Conservation (phyloP, 768 basidiomycete species). For the Porpolomopsis calyptriformis region DNA sequence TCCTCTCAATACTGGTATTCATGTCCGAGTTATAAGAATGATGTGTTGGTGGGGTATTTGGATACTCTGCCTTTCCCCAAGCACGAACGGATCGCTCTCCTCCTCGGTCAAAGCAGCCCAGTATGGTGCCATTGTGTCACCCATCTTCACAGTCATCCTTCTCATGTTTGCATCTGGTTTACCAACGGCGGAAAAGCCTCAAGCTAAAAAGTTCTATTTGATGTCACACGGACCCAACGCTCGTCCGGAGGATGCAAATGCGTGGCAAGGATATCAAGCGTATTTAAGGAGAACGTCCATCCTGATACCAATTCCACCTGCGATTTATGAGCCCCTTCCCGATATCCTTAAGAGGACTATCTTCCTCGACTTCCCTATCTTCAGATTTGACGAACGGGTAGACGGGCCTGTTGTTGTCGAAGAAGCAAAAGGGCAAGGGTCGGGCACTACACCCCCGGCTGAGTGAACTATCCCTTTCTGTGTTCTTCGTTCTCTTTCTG, state of each 20-base stretch:
- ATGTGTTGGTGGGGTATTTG: slow-evolving; percentile 61
- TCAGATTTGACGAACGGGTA: slow-evolving; percentile 41
- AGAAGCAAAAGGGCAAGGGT: slow-evolving; percentile 20
- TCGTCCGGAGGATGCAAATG: slow-evolving; percentile 19
- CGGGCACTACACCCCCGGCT: not conserved
- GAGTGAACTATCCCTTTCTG: not conserved
- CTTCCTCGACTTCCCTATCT: slow-evolving; percentile 54
- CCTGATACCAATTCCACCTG: slow-evolving; percentile 49
- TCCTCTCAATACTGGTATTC: not conserved
- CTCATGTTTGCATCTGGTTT: slow-evolving; percentile 60
- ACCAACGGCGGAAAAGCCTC: slow-evolving; percentile 61
- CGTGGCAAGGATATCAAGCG: slow-evolving; percentile 44
- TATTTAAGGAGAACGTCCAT: slow-evolving; percentile 51
- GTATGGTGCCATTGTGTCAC: slow-evolving; percentile 49
- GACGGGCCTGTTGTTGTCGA: slow-evolving; percentile 37
- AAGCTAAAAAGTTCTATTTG: slow-evolving; percentile 48
- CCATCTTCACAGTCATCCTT: slow-evolving; percentile 54
- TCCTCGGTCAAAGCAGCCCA: slow-evolving; percentile 41
- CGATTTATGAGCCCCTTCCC: slow-evolving; percentile 43
- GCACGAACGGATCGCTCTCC: slow-evolving; percentile 33
- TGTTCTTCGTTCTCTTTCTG: not conserved
- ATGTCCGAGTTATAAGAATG: slow-evolving; percentile 29
- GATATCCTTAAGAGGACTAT: slow-evolving; percentile 40
- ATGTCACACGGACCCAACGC: slow-evolving; percentile 34
- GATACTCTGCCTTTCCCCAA: slow-evolving; percentile 49